These are phyloP conservation scores for Bruguiera parviflora DNA, from an alignment of 345 rosid species.

Conservation along the genomic window DNA sequence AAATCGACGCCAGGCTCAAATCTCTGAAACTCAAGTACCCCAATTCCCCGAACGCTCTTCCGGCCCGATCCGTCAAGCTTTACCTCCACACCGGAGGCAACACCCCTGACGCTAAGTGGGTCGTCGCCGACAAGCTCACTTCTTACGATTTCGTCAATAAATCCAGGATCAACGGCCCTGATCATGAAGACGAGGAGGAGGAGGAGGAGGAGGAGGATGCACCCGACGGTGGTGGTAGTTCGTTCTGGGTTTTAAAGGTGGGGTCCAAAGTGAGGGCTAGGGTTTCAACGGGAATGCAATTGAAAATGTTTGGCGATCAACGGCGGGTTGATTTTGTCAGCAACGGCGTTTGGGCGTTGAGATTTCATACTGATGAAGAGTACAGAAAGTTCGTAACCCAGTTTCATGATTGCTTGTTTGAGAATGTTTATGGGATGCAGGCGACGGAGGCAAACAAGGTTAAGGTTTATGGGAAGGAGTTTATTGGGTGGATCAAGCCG, in stretches of 20 bases:
- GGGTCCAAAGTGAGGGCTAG: slow-evolving; percentile 61
- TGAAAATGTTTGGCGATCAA: slow-evolving; percentile 87
- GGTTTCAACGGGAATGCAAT: slow-evolving; percentile 74
- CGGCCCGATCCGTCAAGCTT: slow-evolving; percentile 61
- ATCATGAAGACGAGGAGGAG: slow-evolving; percentile 33
- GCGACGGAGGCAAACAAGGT: slow-evolving; percentile 67
- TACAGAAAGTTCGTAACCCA: slow-evolving; percentile 59
- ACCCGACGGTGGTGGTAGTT: slow-evolving; percentile 24
- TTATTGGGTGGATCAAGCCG: slow-evolving; percentile 83
- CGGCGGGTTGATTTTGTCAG: slow-evolving; percentile 70
- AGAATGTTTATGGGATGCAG: slow-evolving; percentile 66
- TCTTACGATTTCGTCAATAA: slow-evolving; percentile 48
- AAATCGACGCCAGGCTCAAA: slow-evolving; percentile 38
- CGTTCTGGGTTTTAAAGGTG: slow-evolving; percentile 62
- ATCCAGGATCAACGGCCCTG: slow-evolving; percentile 22
- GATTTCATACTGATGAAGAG: slow-evolving; percentile 58
- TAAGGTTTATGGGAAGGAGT: slow-evolving; percentile 84
- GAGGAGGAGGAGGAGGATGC: slow-evolving; percentile 35
- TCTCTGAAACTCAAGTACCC: slow-evolving; percentile 63
- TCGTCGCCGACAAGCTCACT: slow-evolving; percentile 53
- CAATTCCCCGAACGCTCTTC: slow-evolving; percentile 10
- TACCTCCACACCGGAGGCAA: slow-evolving; percentile 79
- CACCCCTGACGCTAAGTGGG: slow-evolving; percentile 85
- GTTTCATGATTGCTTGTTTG: slow-evolving; percentile 75
- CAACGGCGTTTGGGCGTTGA: slow-evolving; percentile 89